Evolutionary conservation across 371 early-diverging fungal genomes (phyloP).

Genomic region (Nematocida sp.): DNA sequence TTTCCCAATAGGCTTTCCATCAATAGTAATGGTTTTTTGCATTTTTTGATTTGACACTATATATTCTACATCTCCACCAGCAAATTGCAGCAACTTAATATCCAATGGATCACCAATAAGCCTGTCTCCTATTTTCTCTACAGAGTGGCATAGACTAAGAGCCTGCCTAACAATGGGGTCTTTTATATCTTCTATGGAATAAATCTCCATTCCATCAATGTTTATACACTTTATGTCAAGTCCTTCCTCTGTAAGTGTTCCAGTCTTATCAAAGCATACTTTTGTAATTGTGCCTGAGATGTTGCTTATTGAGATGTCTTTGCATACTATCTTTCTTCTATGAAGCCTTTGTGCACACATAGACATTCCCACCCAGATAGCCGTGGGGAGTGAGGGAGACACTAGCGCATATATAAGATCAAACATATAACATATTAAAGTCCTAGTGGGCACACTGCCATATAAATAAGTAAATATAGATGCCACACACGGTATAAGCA

Average conservation of each 20-base stretch:
- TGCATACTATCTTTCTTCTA: constrained; percentile 81
- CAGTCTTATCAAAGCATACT: constrained; percentile 98
- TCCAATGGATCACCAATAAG: constrained; percentile 95
- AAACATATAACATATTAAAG: constrained; percentile 47
- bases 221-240: constrained; percentile 87
- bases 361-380: constrained; percentile 87
- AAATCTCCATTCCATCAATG: constrained; percentile 29
- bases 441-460: not conserved
- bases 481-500: constrained; percentile 23
- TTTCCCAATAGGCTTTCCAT: constrained; percentile 1
- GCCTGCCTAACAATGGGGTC: constrained; percentile 68
- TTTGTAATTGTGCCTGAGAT: constrained; percentile 88
- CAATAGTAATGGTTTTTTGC: not conserved
- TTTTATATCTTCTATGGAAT: constrained; percentile 17
- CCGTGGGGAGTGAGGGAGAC: constrained; percentile 77
- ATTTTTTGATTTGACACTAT: not conserved
- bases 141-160: constrained; percentile 88
- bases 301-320: constrained; percentile 84
- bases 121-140: constrained; percentile 81
- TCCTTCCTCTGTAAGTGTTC: constrained; percentile 94
- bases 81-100: constrained; percentile 92
- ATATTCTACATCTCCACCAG: constrained; percentile 73
- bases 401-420: constrained; percentile 65
- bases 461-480: constrained; percentile 25
- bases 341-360: constrained; percentile 83